phyloP scores from a whole-genome alignment of 257 asterid species.

The Verbena officinalis region DNA sequence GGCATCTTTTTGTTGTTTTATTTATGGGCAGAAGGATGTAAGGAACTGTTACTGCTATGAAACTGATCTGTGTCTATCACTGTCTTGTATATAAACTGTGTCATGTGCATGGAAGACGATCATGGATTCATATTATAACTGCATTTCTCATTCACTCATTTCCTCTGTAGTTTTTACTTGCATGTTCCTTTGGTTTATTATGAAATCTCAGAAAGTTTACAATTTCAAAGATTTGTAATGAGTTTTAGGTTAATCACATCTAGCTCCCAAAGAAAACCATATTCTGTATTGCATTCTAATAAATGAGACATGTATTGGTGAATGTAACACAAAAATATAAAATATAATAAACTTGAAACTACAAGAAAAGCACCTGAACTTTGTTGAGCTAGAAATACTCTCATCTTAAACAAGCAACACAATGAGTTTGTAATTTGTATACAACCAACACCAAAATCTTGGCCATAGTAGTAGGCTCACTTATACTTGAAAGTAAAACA shows the following conservation, averaged over 20 bases:
- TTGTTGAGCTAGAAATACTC: no score
- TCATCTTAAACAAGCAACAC: no score
- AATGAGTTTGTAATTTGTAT: not conserved
- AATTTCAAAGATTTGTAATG: no score
- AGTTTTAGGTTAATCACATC: no score
- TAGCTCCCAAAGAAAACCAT: no score
- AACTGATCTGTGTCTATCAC: constrained; percentile 17
- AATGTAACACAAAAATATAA: no score
- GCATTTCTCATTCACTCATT: not conserved
- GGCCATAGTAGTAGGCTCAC: not conserved
- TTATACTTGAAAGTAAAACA: not conserved
- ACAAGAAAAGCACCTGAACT: no score
- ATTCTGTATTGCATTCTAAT: no score
- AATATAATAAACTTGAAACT: no score
- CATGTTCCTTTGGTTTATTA: not conserved
- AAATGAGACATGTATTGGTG: no score
- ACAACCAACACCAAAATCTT: not conserved
- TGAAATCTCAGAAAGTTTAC: not conserved
- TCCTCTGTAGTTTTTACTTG: not conserved
- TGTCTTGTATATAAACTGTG: constrained; percentile 35
- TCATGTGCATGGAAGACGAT: constrained; percentile 9
- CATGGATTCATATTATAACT: not conserved
- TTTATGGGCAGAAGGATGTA: constrained; percentile 21
- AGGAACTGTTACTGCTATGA: not conserved
- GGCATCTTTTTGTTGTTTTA: constrained; percentile 16